phyloP scores from a whole-genome alignment of 306 rosid species.

The Psophocarpus tetragonolobus region DNA sequence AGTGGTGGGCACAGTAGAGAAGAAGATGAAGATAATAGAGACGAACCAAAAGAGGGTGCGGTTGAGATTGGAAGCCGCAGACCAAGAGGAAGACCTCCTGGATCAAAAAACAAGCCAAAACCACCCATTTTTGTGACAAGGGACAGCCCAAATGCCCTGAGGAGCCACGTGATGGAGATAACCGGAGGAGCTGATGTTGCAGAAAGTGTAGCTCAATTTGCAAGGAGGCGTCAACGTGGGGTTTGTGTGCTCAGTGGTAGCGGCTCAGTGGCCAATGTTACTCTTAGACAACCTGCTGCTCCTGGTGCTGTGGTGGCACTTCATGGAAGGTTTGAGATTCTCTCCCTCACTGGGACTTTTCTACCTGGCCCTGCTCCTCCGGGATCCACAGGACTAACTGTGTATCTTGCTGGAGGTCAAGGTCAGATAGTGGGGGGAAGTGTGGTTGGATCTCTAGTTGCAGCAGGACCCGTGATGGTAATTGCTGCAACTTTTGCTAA shows the following conservation, averaged over 20 bases:
- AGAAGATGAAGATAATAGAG: conserved; percentile 51
- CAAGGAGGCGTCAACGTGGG: conserved; percentile 88
- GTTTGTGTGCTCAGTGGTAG: conserved; percentile 93
- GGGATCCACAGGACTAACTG: conserved; percentile 81
- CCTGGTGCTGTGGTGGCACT: conserved; percentile 83
- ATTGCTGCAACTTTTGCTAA: conserved; percentile 93
- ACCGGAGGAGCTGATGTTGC: conserved; percentile 89
- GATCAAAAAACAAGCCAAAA: conserved; percentile 91
- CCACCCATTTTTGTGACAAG: conserved; percentile 91
- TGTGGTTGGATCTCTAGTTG: conserved; percentile 86
- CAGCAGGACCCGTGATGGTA: conserved; percentile 92
- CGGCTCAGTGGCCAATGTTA: conserved; percentile 88
- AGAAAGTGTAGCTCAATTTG: conserved; percentile 76
- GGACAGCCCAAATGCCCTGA: conserved; percentile 87
- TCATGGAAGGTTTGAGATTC: conserved; percentile 92
- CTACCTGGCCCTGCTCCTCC: conserved; percentile 93
- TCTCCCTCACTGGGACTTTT: conserved; percentile 78
- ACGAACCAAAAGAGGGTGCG: conserved; percentile 84
- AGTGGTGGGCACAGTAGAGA: conserved; percentile 45
- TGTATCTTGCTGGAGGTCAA: conserved; percentile 81
- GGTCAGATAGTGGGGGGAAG: conserved; percentile 94
- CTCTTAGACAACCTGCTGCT: conserved; percentile 78
- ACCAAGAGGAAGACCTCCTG: conserved; percentile 93
- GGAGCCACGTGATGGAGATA: conserved; percentile 92
- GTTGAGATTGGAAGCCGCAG: conserved; percentile 74